These are phyloP conservation scores for Acanthamoeba sp. DNA, from an alignment of 208 protist genomes.

Conservation along the genomic window DNA sequence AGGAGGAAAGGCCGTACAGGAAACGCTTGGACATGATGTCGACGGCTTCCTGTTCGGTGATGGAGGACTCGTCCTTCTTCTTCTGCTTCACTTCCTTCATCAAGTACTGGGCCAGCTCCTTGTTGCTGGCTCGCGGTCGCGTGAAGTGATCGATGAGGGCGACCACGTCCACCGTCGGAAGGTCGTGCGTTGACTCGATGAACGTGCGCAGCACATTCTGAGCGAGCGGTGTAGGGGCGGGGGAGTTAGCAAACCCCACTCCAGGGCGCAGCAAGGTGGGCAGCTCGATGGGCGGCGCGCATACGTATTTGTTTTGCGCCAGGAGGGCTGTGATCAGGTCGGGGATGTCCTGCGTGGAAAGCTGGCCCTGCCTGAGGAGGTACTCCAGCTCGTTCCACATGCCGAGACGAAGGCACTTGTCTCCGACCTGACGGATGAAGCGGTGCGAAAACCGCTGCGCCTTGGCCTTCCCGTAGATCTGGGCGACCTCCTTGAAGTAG, in stretches of 20 bases:
- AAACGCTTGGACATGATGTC: conserved; percentile 6
- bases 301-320: neutral
- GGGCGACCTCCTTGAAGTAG: neutral
- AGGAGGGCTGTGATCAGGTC: neutral
- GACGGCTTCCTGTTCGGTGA: neutral
- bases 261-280: neutral
- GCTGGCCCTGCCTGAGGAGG: conserved; percentile 3
- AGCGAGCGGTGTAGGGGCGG: no score
- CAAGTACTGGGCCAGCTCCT: neutral
- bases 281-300: neutral
- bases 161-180: neutral
- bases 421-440: neutral
- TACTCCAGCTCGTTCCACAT: neutral
- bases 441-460: neutral
- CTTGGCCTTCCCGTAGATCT: no score
- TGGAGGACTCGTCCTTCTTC: neutral
- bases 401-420: conserved; percentile 3
- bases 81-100: neutral
- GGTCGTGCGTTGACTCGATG: neutral
- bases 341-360: neutral
- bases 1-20: neutral
- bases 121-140: neutral
- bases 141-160: conserved; percentile 19
- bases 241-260: no score
- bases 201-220: neutral